Evolutionary conservation across 2,329 filamentous ascomycete genomes (phyloP), one percentile per base, ranked within the genome.

Genomic region (Paraphoma chrysanthemicola): DNA sequence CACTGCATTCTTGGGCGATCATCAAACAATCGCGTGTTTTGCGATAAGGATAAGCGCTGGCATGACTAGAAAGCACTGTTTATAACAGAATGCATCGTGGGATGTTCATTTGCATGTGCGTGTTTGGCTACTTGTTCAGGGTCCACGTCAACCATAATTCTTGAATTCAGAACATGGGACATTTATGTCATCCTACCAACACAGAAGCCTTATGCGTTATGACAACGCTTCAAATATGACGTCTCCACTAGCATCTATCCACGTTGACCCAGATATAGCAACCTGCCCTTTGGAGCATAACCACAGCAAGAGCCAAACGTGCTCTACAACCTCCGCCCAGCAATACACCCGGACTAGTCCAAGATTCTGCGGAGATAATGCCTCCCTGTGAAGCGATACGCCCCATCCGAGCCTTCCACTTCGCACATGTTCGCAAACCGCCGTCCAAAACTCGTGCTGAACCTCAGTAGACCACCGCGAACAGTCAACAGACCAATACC

Each of bases 231-330:
- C 77, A 39, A 88, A 78, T 8, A 90, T 79, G 0, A 79, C 77
- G 38, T 83, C 69, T 0, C 87, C 88, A 1, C 82, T 82, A 0
- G 83, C 86, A 74, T 88, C 92, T 49, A 89, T 76, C 91, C 92
- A 96, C 46, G 78, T 78, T 12, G 86, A 80, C 0, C 84, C 84
- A 8, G 84, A 84, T 6, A 79, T 80, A 56, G 84, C 83, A 14
- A 93, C 76, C 57, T 82, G 82, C 31, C 89, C 82, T 53, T 85
- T 82, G 65, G 89, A 94, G 0, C 88, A 90, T 12, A 93, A 77
- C 70, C 90, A 94, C 0, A 96, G 75, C 39, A 93, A 73, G 4
- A 95, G 76, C 73, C 92, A 96, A 33, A 91, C 82, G 67, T 96
- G 89, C 51, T 86, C 83, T 0, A 86, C 86, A 0, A 92, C 79